Evolutionary conservation across 768 basidiomycete genomes (phyloP).

Genomic region (Leccinum ochraceum): DNA sequence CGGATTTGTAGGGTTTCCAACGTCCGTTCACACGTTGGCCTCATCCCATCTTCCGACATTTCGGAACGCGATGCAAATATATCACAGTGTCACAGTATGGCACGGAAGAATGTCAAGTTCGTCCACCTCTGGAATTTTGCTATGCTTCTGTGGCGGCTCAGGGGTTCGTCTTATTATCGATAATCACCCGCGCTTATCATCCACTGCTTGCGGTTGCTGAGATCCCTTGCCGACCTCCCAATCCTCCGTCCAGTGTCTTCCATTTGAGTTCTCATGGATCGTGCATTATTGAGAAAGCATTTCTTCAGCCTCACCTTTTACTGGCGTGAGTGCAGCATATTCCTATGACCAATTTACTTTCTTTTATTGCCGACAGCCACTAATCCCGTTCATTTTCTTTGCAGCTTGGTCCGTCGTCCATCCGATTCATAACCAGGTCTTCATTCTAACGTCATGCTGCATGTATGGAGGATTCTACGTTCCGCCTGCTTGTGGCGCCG

Average conservation of each 20-base stretch:
- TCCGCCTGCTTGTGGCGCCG: conserved; percentile 5
- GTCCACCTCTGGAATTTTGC: conserved; percentile 24
- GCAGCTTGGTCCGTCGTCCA: conserved; percentile 2
- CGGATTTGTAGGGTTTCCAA: conserved; percentile 10
- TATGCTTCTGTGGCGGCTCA: conserved; percentile 30
- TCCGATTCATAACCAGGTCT: conserved; percentile 4
- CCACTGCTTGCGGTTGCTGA: conserved; percentile 3
- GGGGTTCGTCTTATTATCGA: conserved; percentile 24
- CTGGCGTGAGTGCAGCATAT: conserved; percentile 12
- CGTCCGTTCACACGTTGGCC: conserved; percentile 20
- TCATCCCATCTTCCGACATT: conserved; percentile 14
- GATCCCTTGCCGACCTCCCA: conserved; percentile 1
- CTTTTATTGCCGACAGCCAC: conserved; percentile 2
- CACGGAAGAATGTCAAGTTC: conserved; percentile 21
- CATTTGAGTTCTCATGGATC: conserved; percentile 1
- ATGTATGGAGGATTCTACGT: conserved; percentile 5
- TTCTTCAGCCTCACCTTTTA: background rate
- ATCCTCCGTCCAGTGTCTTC: background rate
- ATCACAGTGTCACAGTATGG: conserved; percentile 19
- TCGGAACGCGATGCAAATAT: conserved; percentile 16
- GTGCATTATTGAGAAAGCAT: background rate
- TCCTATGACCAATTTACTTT: conserved; percentile 4
- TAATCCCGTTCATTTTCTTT: conserved; percentile 2
- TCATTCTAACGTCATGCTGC: conserved; percentile 12
- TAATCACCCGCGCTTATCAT: conserved; percentile 27